These are phyloP conservation scores for Zygoascus tannicola DNA, from an alignment of 805 yeast species.

Conservation along the genomic window DNA sequence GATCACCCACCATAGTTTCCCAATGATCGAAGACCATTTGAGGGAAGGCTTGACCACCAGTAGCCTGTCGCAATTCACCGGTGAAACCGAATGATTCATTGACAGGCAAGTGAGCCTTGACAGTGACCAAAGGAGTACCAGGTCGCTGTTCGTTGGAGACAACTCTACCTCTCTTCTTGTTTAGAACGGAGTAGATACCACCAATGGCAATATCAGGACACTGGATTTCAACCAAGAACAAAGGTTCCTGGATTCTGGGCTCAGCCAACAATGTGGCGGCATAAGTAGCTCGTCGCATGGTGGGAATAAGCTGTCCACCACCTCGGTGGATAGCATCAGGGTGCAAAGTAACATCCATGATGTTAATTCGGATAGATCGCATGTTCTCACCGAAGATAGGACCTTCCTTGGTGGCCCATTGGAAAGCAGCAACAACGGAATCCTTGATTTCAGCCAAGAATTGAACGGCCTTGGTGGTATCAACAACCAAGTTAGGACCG, in stretches of 20 bases:
- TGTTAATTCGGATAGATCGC: conserved; percentile 96
- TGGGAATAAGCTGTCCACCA: conserved; percentile 99
- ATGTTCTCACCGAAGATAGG: conserved; percentile 94
- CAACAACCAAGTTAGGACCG: conserved; percentile 98
- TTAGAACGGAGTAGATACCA: conserved; percentile 99
- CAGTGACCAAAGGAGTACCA: conserved; percentile 99
- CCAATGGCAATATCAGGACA: conserved; percentile 99
- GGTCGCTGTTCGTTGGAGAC: conserved; percentile 99
- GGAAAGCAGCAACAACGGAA: conserved; percentile 99
- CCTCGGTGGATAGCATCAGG: conserved; percentile 99
- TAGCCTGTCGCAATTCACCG: conserved; percentile 98
- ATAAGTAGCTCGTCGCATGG: conserved; percentile 99
- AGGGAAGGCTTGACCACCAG: conserved; percentile 99
- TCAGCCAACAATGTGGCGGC: conserved; percentile 97
- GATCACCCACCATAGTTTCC: conserved; percentile 86
- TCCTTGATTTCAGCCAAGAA: conserved; percentile 98
- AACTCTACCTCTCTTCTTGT: conserved; percentile 98
- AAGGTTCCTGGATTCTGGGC: conserved; percentile 99
- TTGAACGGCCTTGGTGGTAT: conserved; percentile 99
- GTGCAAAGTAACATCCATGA: conserved; percentile 97
- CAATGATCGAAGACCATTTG: conserved; percentile 99
- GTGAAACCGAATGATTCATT: conserved; percentile 99
- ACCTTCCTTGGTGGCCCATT: conserved; percentile 99
- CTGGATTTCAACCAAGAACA: conserved; percentile 97
- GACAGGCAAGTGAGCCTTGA: conserved; percentile 99